Percentiles rank a stretch among this genome's conserved stretches.
These are phyloP conservation scores for Trypanosoma conorhini DNA, from an alignment of 208 protist genomes.

Conservation along the genomic window DNA sequence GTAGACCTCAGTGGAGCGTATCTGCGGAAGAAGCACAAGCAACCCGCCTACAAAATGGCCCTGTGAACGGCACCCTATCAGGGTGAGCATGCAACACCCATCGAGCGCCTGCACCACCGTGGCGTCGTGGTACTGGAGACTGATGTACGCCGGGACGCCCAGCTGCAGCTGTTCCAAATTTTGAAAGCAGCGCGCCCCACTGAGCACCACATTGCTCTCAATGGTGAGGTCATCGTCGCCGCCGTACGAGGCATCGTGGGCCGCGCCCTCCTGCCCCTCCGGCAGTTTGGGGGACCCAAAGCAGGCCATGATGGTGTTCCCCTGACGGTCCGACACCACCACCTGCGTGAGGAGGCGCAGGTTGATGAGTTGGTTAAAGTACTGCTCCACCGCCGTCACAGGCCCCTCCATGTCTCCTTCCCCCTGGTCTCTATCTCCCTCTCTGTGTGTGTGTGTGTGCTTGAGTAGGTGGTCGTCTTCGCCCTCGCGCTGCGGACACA, in stretches of 20 bases:
- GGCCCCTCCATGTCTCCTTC: constrained; percentile 40
- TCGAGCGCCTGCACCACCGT: constrained; percentile 80
- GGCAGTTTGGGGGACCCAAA: constrained; percentile 32
- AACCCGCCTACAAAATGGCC: constrained; percentile 81
- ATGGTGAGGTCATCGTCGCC: constrained; percentile 29
- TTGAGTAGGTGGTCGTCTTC: background rate
- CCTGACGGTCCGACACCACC: constrained; percentile 79
- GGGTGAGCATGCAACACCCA: constrained; percentile 58
- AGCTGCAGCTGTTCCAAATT: constrained; percentile 80
- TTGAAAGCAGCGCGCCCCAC: constrained; percentile 74
- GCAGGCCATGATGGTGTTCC: constrained; percentile 78
- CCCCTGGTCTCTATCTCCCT: background rate
- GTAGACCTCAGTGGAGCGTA: constrained; percentile 35
- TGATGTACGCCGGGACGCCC: constrained; percentile 66
- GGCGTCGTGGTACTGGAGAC: constrained; percentile 82
- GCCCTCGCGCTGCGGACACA: background rate
- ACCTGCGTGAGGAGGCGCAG: constrained; percentile 79
- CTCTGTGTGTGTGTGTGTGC: background rate
- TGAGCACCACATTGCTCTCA: constrained; percentile 85
- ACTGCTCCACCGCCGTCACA: constrained; percentile 81
- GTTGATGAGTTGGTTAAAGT: constrained; percentile 85
- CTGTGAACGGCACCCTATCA: constrained; percentile 77
- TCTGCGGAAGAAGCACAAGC: constrained; percentile 71
- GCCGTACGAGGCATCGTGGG: background rate
- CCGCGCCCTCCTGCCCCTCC: constrained; percentile 1